Evolutionary conservation across 257 asterid genomes (phyloP).

Genomic region (Solanum phureja): DNA sequence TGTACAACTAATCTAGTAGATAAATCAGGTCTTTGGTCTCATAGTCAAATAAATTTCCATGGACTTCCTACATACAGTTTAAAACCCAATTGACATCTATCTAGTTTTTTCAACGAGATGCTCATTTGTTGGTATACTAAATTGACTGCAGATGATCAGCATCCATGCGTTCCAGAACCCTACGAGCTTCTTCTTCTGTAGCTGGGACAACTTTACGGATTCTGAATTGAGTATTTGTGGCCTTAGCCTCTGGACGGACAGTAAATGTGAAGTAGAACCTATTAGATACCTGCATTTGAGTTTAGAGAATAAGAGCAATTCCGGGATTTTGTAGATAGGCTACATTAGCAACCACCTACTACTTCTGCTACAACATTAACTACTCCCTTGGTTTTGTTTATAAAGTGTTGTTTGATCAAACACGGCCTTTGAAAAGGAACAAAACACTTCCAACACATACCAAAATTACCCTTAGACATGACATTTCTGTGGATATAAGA

Average conservation of each 20-base stretch:
- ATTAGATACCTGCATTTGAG: constrained; percentile 62
- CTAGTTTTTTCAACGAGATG: neutral
- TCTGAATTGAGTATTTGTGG: constrained; percentile 38
- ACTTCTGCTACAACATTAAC: neutral
- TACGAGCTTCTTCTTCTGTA: constrained; percentile 87
- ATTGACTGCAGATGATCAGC: constrained; percentile 39
- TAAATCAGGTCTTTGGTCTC: neutral
- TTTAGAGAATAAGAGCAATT: neutral
- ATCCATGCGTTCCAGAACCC: constrained; percentile 69
- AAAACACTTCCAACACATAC: neutral
- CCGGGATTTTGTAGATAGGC: neutral
- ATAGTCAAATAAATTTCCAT: neutral
- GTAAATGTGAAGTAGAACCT: constrained; percentile 83
- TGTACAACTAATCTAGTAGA: neutral
- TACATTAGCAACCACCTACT: neutral
- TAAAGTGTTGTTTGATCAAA: neutral
- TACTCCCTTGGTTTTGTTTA: neutral
- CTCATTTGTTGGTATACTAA: neutral
- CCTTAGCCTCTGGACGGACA: constrained; percentile 79
- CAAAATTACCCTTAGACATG: neutral
- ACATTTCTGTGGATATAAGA: neutral
- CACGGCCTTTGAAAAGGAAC: neutral
- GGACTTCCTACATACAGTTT: neutral
- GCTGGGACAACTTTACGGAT: constrained; percentile 96
- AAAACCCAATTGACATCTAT: neutral